phyloP scores from a whole-genome alignment of 1,139 yeast genomes.

The Wickerhamomyces sp. region DNA sequence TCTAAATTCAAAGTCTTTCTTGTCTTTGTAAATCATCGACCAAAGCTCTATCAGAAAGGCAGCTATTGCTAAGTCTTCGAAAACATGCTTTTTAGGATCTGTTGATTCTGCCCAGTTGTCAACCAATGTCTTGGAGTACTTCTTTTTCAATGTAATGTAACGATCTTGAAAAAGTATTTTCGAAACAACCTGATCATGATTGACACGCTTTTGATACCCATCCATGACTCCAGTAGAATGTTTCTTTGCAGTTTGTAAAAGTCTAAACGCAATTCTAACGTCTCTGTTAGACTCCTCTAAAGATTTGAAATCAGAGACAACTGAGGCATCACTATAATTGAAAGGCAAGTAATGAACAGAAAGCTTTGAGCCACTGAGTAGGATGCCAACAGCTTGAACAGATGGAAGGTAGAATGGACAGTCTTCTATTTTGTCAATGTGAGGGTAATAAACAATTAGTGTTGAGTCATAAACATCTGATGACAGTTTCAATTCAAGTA shows the following conservation, averaged over 20 bases:
- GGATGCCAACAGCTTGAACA: slow-evolving; percentile 74
- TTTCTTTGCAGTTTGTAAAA: slow-evolving; percentile 73
- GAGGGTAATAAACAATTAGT: slow-evolving; percentile 73
- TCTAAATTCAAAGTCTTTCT: slow-evolving; percentile 60
- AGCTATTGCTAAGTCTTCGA: slow-evolving; percentile 94
- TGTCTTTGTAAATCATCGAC: slow-evolving; percentile 50
- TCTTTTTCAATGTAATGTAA: slow-evolving; percentile 75
- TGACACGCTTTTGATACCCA: slow-evolving; percentile 85
- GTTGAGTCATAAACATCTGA: slow-evolving; percentile 35
- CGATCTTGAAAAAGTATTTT: slow-evolving; percentile 80
- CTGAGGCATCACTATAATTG: slow-evolving; percentile 29
- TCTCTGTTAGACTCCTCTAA: slow-evolving; percentile 54
- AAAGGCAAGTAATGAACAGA: slow-evolving; percentile 82
- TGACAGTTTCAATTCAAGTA: slow-evolving; percentile 31
- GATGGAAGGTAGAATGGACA: slow-evolving; percentile 88
- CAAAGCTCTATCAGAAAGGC: slow-evolving; percentile 91
- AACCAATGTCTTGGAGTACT: slow-evolving; percentile 72
- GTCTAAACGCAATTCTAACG: slow-evolving; percentile 74
- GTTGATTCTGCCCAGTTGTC: slow-evolving; percentile 89
- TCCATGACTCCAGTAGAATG: slow-evolving; percentile 80
- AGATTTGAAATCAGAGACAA: slow-evolving; percentile 27
- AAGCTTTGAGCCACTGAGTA: slow-evolving; percentile 38
- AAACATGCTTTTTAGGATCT: slow-evolving; percentile 93
- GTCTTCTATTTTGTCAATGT: slow-evolving; percentile 52
- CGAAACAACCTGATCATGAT: slow-evolving; percentile 82